Evolutionary conservation across 2,329 filamentous ascomycete species (phyloP).

Genomic region (Magnaporthiopsis rhizophila): DNA sequence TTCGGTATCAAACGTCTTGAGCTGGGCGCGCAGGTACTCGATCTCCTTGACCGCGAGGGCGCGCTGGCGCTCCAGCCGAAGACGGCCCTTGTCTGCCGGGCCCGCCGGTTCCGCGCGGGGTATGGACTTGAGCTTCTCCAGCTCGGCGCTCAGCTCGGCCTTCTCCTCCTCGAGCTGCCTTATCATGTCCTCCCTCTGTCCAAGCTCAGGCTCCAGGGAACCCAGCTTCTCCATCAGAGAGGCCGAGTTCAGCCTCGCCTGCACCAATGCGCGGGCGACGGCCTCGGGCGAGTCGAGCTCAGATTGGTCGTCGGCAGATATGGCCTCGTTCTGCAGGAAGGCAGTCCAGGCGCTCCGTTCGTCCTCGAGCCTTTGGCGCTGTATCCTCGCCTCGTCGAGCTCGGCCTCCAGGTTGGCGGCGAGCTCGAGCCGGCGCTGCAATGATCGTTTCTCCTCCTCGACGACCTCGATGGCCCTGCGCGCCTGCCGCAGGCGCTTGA

Average conservation of each 20-base stretch:
- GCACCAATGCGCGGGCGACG: slow-evolving; percentile 74
- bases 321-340: slow-evolving; percentile 65
- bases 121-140: slow-evolving; percentile 59
- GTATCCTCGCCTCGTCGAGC: slow-evolving; percentile 69
- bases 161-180: slow-evolving; percentile 65
- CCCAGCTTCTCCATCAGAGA: slow-evolving; percentile 77
- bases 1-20: slow-evolving; percentile 82
- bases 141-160: slow-evolving; percentile 52
- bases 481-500: slow-evolving; percentile 72
- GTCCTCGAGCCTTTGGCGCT: slow-evolving; percentile 80
- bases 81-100: slow-evolving; percentile 55
- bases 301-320: slow-evolving; percentile 47
- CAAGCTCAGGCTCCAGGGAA: slow-evolving; percentile 66
- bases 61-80: slow-evolving; percentile 78
- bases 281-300: slow-evolving; percentile 86
- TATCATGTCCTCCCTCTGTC: slow-evolving; percentile 69
- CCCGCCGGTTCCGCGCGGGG: slow-evolving; percentile 19
- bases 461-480: slow-evolving; percentile 88
- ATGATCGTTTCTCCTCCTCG: slow-evolving; percentile 83
- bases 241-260: slow-evolving; percentile 72
- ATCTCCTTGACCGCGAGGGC: slow-evolving; percentile 83
- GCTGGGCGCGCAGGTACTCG: slow-evolving; percentile 85
- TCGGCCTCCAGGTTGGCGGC: slow-evolving; percentile 69
- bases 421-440: slow-evolving; percentile 69
- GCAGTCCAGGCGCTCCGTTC: slow-evolving; percentile 81